Evolutionary conservation across 2,329 filamentous ascomycete genomes (phyloP), one percentile per base, ranked within the genome.

Genomic region (Aspergillus puulaauensis): DNA sequence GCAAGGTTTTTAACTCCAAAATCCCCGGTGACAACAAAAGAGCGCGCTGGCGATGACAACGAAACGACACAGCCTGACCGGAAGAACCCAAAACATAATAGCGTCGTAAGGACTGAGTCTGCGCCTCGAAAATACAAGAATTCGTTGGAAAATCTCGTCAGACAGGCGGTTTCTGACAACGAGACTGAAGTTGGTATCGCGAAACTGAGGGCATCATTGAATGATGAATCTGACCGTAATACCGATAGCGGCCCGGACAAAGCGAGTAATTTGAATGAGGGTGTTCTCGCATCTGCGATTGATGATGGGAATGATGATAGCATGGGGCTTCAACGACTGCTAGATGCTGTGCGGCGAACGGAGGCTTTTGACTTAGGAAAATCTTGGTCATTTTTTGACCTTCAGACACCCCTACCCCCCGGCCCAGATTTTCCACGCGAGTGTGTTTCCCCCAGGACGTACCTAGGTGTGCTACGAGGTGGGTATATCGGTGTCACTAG

Each of bases 61-160:
- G 59, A 57, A 37, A 24, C 27, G 12, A 45, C 40, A 50, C 57
- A 50, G 51, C 66, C 52, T 27, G 58, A 46, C 48, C 56, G 46
- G 54, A 65, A 62, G 68, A 14, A 62, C 64, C 43, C 54, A 35
- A 49, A 66, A 45, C 58, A 21, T 27, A 48, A 58, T 52, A 59
- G 63, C 44, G 54, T 58, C 27, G 27, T 31, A 31, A 31, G 27
- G 27, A 3, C 27, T 37, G 51, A 53, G 31, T 58, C 40, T 15
- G 48, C 47, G 33, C 46, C 59, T 19, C 75, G 80, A 15, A 83
- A 81, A 66, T 86, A 87, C 70, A 86, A 83, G 62, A 88, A 87
- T 61, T 83, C 87, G 54, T 72, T 91, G 55, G 83, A 85, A 57
- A 79, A 82, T 1, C 78, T 92, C 8, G 77, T 88, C 41, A 82